Base-by-base conservation (phyloP, 208 protist species). In the Blastocrithidia nonstop region DNA sequence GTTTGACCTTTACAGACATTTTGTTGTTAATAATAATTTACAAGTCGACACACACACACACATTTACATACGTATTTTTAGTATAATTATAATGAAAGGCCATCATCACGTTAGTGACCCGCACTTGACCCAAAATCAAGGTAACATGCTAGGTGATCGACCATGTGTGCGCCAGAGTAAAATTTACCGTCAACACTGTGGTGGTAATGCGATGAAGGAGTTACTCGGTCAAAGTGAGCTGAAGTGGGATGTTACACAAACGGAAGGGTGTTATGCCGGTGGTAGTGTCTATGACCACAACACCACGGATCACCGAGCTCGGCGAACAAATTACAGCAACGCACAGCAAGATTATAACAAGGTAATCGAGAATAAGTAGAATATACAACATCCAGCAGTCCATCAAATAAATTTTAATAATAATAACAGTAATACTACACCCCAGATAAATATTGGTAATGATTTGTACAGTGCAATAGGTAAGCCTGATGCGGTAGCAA, bases 181-280 rank as follows among this genome's bases (percentile, higher is more conserved):
- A 13, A 58, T 86, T 9, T 87, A 86, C 64, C 66, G 82, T 13
- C 71, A 88, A 49, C 66, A 78, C 29, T 64, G 62, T 35, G 71
- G 75, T 41, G 82, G 82, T 16, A 92, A 92, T 45, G 56, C 44
- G 6, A 92, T 92, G 82, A 92, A 92, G 57, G 75, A 81, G 4
- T 33, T 92, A 7, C 60, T 92, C 46, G 82, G 82, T 4, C 71
- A 86, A 54, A 49, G 61, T 19, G 61, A 72, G n/a, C 64, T 92
- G 27, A 73, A 75, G 43, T 92, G 82, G 82, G 65, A 87, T 42
- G 86, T 76, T 1, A 71, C 74, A 13, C 52, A 71, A 47, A 74
- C 60, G 4, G 54, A 92, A 58, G 82, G 82, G 39, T 72, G 59
- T 46, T 92, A 88, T 62, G 43, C 55, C 20, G 82, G 82, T 15